Evolutionary conservation across 2,329 filamentous ascomycete species (phyloP).

Genomic region (Fusarium cicatricum): DNA sequence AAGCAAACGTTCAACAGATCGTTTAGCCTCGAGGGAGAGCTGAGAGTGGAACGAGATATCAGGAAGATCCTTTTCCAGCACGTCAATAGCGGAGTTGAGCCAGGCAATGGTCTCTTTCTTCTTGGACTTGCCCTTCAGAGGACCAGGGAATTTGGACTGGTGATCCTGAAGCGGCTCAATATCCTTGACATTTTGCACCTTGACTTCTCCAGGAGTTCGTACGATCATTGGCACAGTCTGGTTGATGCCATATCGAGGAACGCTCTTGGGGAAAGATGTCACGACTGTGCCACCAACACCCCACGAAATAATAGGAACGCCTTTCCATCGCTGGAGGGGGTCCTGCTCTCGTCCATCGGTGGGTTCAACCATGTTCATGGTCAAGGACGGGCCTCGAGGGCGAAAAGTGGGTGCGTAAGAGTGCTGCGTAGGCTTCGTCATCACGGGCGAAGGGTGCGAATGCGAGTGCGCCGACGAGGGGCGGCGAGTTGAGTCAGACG

Average conservation of each 20-base stretch:
- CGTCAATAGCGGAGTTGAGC: slow-evolving; percentile 79
- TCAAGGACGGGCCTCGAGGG: slow-evolving; percentile 61
- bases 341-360: slow-evolving; percentile 76
- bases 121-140: slow-evolving; percentile 87
- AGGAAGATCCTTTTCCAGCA: slow-evolving; percentile 68
- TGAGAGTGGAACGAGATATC: slow-evolving; percentile 59
- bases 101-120: slow-evolving; percentile 92
- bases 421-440: slow-evolving; percentile 38
- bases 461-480: slow-evolving; percentile 62
- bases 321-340: slow-evolving; percentile 88
- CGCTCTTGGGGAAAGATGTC: slow-evolving; percentile 86
- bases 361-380: slow-evolving; percentile 66
- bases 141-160: slow-evolving; percentile 85
- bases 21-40: slow-evolving; percentile 70
- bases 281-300: slow-evolving; percentile 84
- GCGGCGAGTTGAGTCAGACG: slow-evolving; percentile 57
- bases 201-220: slow-evolving; percentile 82
- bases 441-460: slow-evolving; percentile 50
- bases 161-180: slow-evolving; percentile 75
- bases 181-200: slow-evolving; percentile 77
- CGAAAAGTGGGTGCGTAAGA: slow-evolving; percentile 48
- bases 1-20: slow-evolving; percentile 79
- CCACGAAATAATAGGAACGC: slow-evolving; percentile 86
- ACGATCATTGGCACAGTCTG: slow-evolving; percentile 79
- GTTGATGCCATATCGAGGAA: slow-evolving; percentile 84